A percentile compares a stretch with the other conserved stretches of the same genome.
These are phyloP conservation scores for Podila epicladia DNA, from an alignment of 192 early-diverging fungal genomes.

Conservation along the genomic window DNA sequence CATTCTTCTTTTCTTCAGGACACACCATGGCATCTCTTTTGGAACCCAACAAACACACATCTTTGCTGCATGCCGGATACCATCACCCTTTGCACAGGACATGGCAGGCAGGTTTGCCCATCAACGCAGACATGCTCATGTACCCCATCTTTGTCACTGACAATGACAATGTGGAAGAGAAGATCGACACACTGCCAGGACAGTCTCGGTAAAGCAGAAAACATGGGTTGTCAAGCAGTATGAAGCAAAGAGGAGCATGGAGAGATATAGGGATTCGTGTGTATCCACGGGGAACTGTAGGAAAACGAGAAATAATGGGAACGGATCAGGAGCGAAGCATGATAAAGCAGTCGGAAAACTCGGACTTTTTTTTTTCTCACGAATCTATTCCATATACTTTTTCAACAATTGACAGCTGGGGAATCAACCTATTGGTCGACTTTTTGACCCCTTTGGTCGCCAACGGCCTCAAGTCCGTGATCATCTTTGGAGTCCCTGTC, in stretches of 20 bases:
- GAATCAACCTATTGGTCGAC: conserved; percentile 80
- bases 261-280: not conserved
- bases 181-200: conserved; percentile 86
- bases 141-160: conserved; percentile 96
- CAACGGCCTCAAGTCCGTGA: conserved; percentile 87
- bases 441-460: conserved; percentile 83
- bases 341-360: not conserved
- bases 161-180: conserved; percentile 75
- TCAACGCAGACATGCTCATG: conserved; percentile 83
- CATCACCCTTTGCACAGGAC: conserved; percentile 81
- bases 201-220: conserved; percentile 72
- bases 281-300: no score
- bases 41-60: conserved; percentile 56
- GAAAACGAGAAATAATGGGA: no score
- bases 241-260: not conserved
- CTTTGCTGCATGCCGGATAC: conserved; percentile 89
- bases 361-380: not conserved
- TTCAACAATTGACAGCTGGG: conserved; percentile 54
- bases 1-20: not conserved
- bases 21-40: conserved; percentile 23
- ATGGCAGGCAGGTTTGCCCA: conserved; percentile 81
- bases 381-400: not conserved
- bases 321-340: no score
- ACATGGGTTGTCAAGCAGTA: no score
- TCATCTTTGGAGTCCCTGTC: conserved; percentile 94